Base-by-base conservation (phyloP, 768 basidiomycete genomes). In the Mycena vitilis region DNA sequence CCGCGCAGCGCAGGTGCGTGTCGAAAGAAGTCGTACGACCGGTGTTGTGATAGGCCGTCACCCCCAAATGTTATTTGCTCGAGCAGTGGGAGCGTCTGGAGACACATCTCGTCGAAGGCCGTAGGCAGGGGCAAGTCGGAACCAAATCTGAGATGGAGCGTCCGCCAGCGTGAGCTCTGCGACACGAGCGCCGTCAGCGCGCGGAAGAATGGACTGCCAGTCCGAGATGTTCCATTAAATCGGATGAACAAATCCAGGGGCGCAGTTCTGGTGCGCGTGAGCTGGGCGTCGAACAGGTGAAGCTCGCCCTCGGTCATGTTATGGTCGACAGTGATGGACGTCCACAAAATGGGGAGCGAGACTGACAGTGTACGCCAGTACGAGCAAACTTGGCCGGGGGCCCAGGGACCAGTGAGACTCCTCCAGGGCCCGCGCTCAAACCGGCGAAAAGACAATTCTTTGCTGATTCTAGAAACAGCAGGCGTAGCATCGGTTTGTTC, bases 111-210 rank as follows among this genome's bases (percentile, higher is more conserved):
- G 4, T 5, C 48, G 48, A 34, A 57, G 12, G 42, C 38, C 2
- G 5, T 36, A 10, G 6, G 25, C 20, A 34, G 44, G 10, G 7
- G 18, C 53, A 16, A 20, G 3, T 22, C 4, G 10, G 8, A 3
- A 22, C 47, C 34, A 22, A 58, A 30, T n/a, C 34, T 12, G n/a
- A 64, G n/a, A 9, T 44, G 37, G 20, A 64, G n/a, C 13, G 55
- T 48, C 16, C 63, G 55, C 54, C 63, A 64, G 11, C 63, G 53
- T 5, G 10, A 4, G 55, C 44, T 23, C n/a, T 64, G 40, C 13
- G 16, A 10, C 7, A 55, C 12, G 20, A 55, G 62, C 9, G 30
- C 18, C 23, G 10, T 23, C 11, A 30, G 30, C 2, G 30, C 30
- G 30, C 30, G 30, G 30, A 30, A 2, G 5, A 18, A 22, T 16